Evolutionary conservation across 108 stramenopile species (phyloP).

Genomic region (Epipyxis sp.): DNA sequence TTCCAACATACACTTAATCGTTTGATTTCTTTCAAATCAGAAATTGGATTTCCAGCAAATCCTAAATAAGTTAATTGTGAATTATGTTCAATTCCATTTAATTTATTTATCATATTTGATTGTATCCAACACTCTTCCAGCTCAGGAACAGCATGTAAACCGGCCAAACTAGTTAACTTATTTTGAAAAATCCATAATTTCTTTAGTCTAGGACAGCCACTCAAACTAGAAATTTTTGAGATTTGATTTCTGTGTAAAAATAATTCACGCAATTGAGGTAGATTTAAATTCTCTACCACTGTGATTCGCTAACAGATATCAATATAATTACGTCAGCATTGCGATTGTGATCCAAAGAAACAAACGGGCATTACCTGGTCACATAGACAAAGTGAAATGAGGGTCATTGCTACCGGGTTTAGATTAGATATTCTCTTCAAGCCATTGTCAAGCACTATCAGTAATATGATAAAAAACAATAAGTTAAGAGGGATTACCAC

Average conservation of each 20-base stretch:
- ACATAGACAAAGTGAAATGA: constrained; percentile 47
- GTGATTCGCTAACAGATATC: constrained; percentile 34
- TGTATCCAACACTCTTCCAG: constrained; percentile 60
- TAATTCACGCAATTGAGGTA: constrained; percentile 57
- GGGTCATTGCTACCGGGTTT: constrained; percentile 41
- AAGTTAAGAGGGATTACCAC: background rate
- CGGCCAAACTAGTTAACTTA: constrained; percentile 42
- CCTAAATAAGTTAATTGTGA: constrained; percentile 43
- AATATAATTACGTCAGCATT: background rate
- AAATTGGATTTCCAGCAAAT: constrained; percentile 58
- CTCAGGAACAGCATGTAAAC: constrained; percentile 44
- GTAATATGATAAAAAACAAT: background rate
- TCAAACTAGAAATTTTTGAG: constrained; percentile 44
- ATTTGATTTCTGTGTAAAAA: constrained; percentile 55
- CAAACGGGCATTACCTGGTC: constrained; percentile 39
- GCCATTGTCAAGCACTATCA: constrained; percentile 54
- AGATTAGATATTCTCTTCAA: constrained; percentile 47
- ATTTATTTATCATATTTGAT: constrained; percentile 44
- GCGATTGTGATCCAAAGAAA: background rate
- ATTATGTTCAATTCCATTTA: constrained; percentile 47
- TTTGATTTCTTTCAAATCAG: constrained; percentile 46
- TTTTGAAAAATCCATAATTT: constrained; percentile 60
- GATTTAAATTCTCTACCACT: constrained; percentile 39
- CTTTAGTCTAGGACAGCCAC: constrained; percentile 57
- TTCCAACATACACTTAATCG: constrained; percentile 39